Evolutionary conservation across 306 rosid genomes (phyloP), one percentile per base, ranked within the genome.

Genomic region (Lotus japonicus): DNA sequence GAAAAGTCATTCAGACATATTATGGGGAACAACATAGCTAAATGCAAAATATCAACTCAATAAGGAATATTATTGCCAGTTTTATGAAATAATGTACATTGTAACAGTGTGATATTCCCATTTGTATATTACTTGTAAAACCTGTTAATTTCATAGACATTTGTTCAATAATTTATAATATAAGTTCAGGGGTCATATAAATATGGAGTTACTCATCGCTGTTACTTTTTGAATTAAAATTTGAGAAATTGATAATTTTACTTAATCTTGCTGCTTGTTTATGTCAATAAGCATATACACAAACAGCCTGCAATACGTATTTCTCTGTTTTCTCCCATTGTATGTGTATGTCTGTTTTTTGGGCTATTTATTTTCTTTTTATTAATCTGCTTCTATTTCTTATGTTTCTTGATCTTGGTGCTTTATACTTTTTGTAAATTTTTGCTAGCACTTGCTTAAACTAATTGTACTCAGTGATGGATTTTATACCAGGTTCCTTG

Each of bases 401-500:
- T 14, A 4, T 42, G 23, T 58, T 31, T 23, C 26, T 68, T 12
- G 65, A 66, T 58, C 48, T 52, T 70, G 74, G 61, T 65, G 45
- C 39, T 65, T 3, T 66, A 43, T 48, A 15, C 75, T 15, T 60
- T 45, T 62, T 59, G 48, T 74, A 19, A 72, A 7, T 17, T 48
- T 64, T 43, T 64, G 76, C 66, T 44, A 41, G 52, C 5, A 16
- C 49, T 52, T 58, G 31, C 48, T 46, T 48, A 44, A 64, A 56
- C 23, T 50, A 17, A 63, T 14, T 77, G 55, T 70, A 26, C 70
- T 72, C 64, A 39, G 71, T 79, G 19, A 26, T 83, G 75, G 66
- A 41, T 71, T 73, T 56, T 62, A 13, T 41, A 64, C 50, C 80
- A 94, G 97, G 97, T 94, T 79, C 97, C 98, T 79, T 94, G 98